These are phyloP conservation scores for Metschnikowia similis DNA, from an alignment of 805 yeast genomes.

Conservation along the genomic window DNA sequence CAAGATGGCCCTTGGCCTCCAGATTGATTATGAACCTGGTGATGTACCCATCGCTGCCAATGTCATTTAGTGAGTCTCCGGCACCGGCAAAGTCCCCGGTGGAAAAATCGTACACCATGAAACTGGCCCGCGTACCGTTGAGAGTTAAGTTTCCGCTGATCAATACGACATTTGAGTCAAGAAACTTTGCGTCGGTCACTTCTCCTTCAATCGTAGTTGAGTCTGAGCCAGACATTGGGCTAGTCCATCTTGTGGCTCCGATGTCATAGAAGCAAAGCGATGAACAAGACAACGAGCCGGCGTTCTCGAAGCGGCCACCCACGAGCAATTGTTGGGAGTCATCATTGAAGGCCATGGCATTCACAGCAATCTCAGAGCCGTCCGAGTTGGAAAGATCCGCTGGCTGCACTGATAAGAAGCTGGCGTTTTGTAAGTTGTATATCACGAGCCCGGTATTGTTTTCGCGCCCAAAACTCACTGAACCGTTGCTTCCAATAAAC, in stretches of 20 bases:
- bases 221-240: conserved; percentile 27
- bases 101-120: conserved; percentile 53
- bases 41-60: conserved; percentile 22
- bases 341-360: conserved; percentile 33
- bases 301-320: conserved; percentile 67
- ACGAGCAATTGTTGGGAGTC: conserved; percentile 46
- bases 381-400: conserved; percentile 40
- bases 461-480: conserved; percentile 19
- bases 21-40: conserved; percentile 46
- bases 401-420: conserved; percentile 47
- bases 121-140: conserved; percentile 33
- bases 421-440: conserved; percentile 44
- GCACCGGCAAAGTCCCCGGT: conserved; percentile 23
- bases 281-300: conserved; percentile 55
- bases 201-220: conserved; percentile 41
- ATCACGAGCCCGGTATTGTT: conserved; percentile 45
- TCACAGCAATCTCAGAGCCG: conserved; percentile 40
- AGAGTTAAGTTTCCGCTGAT: conserved; percentile 51
- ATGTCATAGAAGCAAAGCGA: conserved; percentile 66
- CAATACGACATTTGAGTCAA: conserved; percentile 32
- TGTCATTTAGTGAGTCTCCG: conserved; percentile 17
- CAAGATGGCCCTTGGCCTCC: conserved; percentile 27
- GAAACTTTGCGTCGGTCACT: conserved; percentile 47
- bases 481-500: conserved; percentile 46
- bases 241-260: conserved; percentile 50